These are phyloP conservation scores for Mycena belliarum DNA, from an alignment of 768 basidiomycete genomes.

Conservation along the genomic window DNA sequence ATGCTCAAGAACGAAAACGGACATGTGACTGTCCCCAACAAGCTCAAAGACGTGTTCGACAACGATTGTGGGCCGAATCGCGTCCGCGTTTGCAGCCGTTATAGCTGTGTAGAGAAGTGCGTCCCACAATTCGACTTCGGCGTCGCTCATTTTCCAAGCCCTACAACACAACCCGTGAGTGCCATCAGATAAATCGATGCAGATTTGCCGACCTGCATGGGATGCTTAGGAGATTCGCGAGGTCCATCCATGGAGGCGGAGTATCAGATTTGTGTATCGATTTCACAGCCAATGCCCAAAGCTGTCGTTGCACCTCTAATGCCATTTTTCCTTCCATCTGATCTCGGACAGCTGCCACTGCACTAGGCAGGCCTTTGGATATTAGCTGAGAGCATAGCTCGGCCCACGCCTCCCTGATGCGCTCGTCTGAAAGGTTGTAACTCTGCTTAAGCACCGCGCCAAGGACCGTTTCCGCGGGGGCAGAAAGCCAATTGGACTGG, in stretches of 20 bases:
- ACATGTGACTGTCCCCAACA: constrained; percentile 24
- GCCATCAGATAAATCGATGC: neutral
- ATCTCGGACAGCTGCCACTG: constrained; percentile 35
- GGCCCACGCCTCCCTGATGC: constrained; percentile 47
- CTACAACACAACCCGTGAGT: constrained; percentile 31
- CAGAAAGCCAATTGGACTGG: constrained; percentile 37
- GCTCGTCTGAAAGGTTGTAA: constrained; percentile 41
- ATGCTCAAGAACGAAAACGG: neutral
- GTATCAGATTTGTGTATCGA: constrained; percentile 28
- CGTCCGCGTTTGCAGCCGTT: constrained; percentile 23
- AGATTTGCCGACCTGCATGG: constrained; percentile 45
- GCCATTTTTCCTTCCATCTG: constrained; percentile 28
- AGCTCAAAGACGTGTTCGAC: constrained; percentile 30
- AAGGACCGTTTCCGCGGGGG: constrained; percentile 48
- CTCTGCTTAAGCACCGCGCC: constrained; percentile 43
- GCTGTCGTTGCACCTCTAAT: constrained; percentile 38
- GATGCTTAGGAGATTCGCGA: constrained; percentile 45
- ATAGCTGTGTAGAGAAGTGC: constrained; percentile 35
- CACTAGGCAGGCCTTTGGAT: constrained; percentile 38
- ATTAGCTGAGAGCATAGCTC: constrained; percentile 51
- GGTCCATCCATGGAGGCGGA: constrained; percentile 38
- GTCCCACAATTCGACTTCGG: constrained; percentile 47
- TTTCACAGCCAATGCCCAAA: constrained; percentile 51
- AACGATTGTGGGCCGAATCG: constrained; percentile 24
- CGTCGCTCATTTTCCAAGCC: constrained; percentile 43